phyloP scores from a whole-genome alignment of 768 basidiomycete genomes.

The Strobilomyces confusus region DNA sequence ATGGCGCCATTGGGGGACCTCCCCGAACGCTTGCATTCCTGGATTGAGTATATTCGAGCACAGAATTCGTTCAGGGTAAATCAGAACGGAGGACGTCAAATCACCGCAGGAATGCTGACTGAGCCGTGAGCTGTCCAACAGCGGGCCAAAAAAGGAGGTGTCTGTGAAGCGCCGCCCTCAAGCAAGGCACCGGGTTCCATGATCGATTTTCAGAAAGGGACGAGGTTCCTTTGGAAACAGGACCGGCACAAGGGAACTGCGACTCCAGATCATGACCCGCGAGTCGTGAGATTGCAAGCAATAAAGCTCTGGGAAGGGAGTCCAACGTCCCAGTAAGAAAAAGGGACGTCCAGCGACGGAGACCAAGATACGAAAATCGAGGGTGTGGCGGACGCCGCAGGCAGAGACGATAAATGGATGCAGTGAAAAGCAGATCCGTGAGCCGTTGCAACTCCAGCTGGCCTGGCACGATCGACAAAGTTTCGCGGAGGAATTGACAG shows the following conservation, averaged over 20 bases:
- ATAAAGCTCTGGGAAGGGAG: slow-evolving; percentile 14
- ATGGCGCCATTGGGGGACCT: slow-evolving; percentile 16
- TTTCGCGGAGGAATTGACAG: slow-evolving; percentile 2
- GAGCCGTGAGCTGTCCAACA: slow-evolving; percentile 4
- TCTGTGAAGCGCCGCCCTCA: slow-evolving; percentile 14
- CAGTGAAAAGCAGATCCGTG: slow-evolving; percentile 14
- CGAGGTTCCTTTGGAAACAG: slow-evolving; percentile 26
- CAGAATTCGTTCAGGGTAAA: slow-evolving; percentile 18
- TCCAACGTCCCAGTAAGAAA: slow-evolving; percentile 23
- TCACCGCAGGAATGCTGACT: slow-evolving; percentile 27
- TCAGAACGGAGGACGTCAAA: slow-evolving; percentile 27
- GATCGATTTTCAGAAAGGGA: slow-evolving; percentile 24
- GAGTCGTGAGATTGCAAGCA: slow-evolving; percentile 16
- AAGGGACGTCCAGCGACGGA: slow-evolving; percentile 21
- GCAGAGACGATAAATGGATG: slow-evolving; percentile 11
- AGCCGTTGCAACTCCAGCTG: not conserved
- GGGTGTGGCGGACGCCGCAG: slow-evolving; percentile 26
- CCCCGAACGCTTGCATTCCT: slow-evolving; percentile 9
- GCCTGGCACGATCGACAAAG: slow-evolving; percentile 4
- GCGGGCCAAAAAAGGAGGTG: slow-evolving; percentile 7
- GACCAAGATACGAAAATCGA: slow-evolving; percentile 15
- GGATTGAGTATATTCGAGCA: slow-evolving; percentile 18
- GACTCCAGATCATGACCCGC: slow-evolving; percentile 26
- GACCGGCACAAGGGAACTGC: slow-evolving; percentile 9
- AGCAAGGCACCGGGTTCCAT: slow-evolving; percentile 27